Base-by-base conservation (phyloP, 495 filamentous ascomycete species). In the Penicillium macrosclerotiorum region DNA sequence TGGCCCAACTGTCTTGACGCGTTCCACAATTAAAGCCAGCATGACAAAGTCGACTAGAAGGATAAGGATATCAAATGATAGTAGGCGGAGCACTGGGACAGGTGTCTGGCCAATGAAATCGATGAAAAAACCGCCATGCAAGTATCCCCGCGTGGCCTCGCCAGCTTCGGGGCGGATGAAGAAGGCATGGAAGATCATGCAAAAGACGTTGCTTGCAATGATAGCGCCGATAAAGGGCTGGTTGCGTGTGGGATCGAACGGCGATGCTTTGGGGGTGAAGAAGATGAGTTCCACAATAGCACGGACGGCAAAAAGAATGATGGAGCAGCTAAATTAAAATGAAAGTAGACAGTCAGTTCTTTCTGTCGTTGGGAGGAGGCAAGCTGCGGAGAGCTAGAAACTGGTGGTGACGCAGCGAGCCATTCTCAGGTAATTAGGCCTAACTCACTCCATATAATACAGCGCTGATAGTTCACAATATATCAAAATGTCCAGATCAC, bases 81-180 rank as follows among this genome's bases (percentile, higher is more conserved):
- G 55, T 19, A 91, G 75, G 29, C 79, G 72, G 8, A 84, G 62
- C 49, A 79, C 81, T 30, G 84, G 80, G 1, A 82, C 78, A 5
- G 90, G 88, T 20, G 82, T 80, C 69, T 94, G 88, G 7, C 90
- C 90, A 44, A 95, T 83, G 59, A 96, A 91, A 64, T 95, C 86
- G 47, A 95, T 83, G 31, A 93, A 75, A 24, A 95, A 60, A 6
- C 90, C 88, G 16, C 90, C 90, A 59, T 95, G 88, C 1, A 93
- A 73, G 59, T 94, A 93, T 5, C 85, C 88, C 37, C 89, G 75
- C 18, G 84, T 83, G 25, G 82, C 78, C 66, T 95, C 89, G 43
- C 83, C 80, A 14, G 85, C 88, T 20, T 79, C 70, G 1, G 86
- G 83, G 11, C 77, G 71, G 9, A 77, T 65, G 37, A 79, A 72